Base-by-base conservation (phyloP, 129 eudicot genomes). In the Scalesia atractyloides region DNA sequence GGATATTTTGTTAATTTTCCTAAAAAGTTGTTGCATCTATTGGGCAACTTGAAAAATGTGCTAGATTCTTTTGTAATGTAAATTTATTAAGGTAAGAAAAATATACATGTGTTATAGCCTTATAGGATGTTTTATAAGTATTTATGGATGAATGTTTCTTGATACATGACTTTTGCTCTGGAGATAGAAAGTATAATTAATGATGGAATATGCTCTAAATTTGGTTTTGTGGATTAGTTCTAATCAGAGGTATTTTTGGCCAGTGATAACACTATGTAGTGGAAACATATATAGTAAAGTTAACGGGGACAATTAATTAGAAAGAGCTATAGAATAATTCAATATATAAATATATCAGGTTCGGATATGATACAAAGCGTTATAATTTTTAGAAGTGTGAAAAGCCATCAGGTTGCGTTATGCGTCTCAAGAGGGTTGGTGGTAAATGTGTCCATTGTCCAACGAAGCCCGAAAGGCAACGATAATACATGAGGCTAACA, bases 171-270 rank as follows among this genome's bases (percentile, higher is more conserved):
- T n/a, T n/a, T n/a, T n/a, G n/a, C n/a, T n/a, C n/a, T n/a, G n/a
- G n/a, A n/a, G n/a, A n/a, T 24, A 34, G 15, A 26, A 50, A 36
- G 4, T 44, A 46, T 8, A 16, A 46, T 18, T 46, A 56, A 49
- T 69, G 62, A 71, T 71, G 56, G 41, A 48, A 71, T 71, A 19
- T 57, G 52, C 44, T 20, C 66, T 22, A 57, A 15, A 19, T 71
- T 33, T n/a, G 20, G 43, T 57, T 57, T 41, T 71, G 53, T 57
- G 75, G 54, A 66, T 54, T 70, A 6, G 65, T 70, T 66, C 39
- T 3, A 41, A 22, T 37, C 75, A 53, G 64, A 58, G 64, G 64
- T 58, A 14, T 22, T 58, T 20, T 58, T 4, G 37, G 64, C 36
- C 9, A n/a, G 16, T 56, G 36, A 4, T 57, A 36, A 7, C 68